These are phyloP conservation scores for Calocybe gangraenosa DNA, from an alignment of 768 basidiomycete genomes.

Conservation along the genomic window DNA sequence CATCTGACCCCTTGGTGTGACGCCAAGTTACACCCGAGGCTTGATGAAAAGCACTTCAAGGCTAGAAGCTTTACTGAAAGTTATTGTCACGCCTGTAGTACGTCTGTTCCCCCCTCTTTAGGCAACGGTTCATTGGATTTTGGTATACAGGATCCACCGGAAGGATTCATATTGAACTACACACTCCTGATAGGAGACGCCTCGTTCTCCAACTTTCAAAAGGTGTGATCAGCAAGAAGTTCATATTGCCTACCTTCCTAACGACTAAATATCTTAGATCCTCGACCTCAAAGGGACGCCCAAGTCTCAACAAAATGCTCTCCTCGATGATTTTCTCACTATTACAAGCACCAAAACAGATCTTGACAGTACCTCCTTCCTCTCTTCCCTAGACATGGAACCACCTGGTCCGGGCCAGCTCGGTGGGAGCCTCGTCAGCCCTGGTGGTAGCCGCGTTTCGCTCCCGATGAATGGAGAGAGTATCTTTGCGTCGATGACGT, in stretches of 20 bases:
- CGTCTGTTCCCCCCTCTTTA: slow-evolving; percentile 20
- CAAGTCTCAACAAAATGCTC: slow-evolving; percentile 78
- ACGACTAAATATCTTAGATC: slow-evolving; percentile 51
- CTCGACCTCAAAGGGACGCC: slow-evolving; percentile 93
- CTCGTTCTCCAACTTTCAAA: slow-evolving; percentile 97
- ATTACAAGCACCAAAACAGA: slow-evolving; percentile 92
- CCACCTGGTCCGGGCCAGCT: slow-evolving; percentile 50
- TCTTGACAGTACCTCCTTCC: slow-evolving; percentile 86
- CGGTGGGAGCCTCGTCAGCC: slow-evolving; percentile 56
- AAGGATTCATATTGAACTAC: slow-evolving; percentile 95
- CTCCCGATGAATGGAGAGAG: slow-evolving; percentile 51
- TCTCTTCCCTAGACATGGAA: slow-evolving; percentile 95
- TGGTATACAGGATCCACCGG: slow-evolving; percentile 69
- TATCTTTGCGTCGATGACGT: slow-evolving; percentile 54
- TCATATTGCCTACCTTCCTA: neutral
- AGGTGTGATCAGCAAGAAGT: slow-evolving; percentile 47
- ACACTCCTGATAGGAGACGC: slow-evolving; percentile 91
- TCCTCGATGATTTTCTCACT: slow-evolving; percentile 88
- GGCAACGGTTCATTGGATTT: neutral
- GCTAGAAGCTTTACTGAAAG: slow-evolving; percentile 90
- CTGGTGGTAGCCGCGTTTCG: slow-evolving; percentile 58
- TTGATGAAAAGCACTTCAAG: slow-evolving; percentile 77
- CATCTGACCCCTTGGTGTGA: slow-evolving; percentile 3
- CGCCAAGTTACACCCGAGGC: slow-evolving; percentile 71
- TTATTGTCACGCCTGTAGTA: slow-evolving; percentile 90